Evolutionary conservation across 805 yeast species (phyloP), one percentile per base, ranked within the genome.

Genomic region (Saccharomycopsis javanensis): DNA sequence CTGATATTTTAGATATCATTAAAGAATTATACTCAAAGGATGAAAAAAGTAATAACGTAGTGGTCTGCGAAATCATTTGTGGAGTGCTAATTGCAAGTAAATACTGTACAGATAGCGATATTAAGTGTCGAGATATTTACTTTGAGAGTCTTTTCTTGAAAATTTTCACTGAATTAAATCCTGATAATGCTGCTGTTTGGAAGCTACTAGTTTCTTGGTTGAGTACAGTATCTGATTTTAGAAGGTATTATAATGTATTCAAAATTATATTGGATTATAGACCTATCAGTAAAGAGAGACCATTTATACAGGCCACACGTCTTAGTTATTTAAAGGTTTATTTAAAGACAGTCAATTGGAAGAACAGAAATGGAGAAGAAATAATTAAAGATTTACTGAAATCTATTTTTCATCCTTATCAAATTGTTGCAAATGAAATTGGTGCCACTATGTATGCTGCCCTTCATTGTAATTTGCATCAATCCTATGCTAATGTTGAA

Each of bases 121-220:
- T 71, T 7, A 60, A 61, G 1, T 61, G 63, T 7, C 71, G 84
- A 58, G 87, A 83, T 62, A 64, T 61, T 0, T 78, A 76, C 55
- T 64, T 86, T 23, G 64, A 74, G 0, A 63, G 60, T 0, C 80
- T 79, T 57, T 67, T 87, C 45, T 63, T 65, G 0, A 62, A 66
- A 0, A 75, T 83, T 4, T 73, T 88, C 34, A 70, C 75, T 34
- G 88, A 84, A 51, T 68, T 92, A 56, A 79, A 88, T 1, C 95
- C 89, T 2, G 94, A 90, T 33, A 85, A 83, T 2, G 69, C 77
- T 38, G 79, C 76, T 18, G 81, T 86, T 45, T 94, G 97, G 97
- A 75, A 76, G 35, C 78, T 88, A 0, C 79, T 88, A 53, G 74
- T 85, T 3, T 84, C 88, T 85, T 85, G 89, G 86, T 65, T 82